A percentile compares a stretch with the other conserved stretches of the same genome.
Evolutionary conservation across 169 alveolate species (phyloP).

Genomic region (Prorocentrum cordatum): DNA sequence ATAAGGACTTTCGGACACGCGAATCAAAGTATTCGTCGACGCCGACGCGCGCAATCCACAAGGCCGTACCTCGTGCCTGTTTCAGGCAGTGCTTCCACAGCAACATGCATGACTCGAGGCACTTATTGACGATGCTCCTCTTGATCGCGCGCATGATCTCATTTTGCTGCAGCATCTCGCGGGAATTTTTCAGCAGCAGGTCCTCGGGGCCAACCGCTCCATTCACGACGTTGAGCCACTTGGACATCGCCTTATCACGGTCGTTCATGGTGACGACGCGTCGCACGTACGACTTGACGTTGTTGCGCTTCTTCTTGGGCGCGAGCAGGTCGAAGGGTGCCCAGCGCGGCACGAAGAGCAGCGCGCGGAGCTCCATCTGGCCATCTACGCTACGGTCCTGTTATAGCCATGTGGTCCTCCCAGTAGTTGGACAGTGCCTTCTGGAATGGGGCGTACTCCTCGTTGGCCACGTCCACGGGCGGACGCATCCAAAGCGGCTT

Average conservation of each 20-base stretch:
- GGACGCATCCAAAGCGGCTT: slow-evolving; percentile 99
- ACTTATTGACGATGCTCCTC: slow-evolving; percentile 95
- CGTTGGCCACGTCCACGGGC: slow-evolving; percentile 96
- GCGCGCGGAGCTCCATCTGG: slow-evolving; percentile 96
- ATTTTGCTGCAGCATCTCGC: slow-evolving; percentile 97
- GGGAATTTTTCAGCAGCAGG: slow-evolving; percentile 94
- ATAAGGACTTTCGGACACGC: no score
- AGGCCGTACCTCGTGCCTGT: no score
- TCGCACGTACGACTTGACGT: slow-evolving; percentile 96
- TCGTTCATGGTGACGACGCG: slow-evolving; percentile 99
- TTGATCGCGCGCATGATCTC: slow-evolving; percentile 95
- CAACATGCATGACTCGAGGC: no score
- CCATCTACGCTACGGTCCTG: no score
- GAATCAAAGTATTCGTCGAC: no score
- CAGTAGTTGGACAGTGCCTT: slow-evolving; percentile 96
- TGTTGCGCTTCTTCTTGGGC: slow-evolving; percentile 96
- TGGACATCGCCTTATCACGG: slow-evolving; percentile 98
- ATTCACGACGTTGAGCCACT: slow-evolving; percentile 94
- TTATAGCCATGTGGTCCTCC: slow-evolving; percentile 98
- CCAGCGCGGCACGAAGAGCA: slow-evolving; percentile 96
- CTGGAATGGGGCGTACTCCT: slow-evolving; percentile 97
- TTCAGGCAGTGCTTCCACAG: no score
- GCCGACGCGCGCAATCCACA: no score
- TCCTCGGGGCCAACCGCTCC: slow-evolving; percentile 99
- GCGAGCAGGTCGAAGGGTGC: slow-evolving; percentile 99